phyloP scores from a whole-genome alignment of 2,329 filamentous ascomycete species.

The Calonectria multiphialidica region DNA sequence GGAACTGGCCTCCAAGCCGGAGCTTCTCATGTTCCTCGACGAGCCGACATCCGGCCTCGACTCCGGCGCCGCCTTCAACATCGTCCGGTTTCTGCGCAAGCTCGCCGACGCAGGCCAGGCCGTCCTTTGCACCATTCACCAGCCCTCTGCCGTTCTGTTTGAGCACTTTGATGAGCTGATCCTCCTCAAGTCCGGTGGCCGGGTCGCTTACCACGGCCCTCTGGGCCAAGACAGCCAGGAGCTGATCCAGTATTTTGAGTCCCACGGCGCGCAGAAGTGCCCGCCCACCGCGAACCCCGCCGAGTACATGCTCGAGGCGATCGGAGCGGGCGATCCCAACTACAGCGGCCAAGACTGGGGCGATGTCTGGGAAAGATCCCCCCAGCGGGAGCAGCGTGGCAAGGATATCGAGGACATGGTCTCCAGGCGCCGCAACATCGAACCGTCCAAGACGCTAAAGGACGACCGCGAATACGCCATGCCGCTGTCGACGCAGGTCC shows the following conservation, averaged over 20 bases:
- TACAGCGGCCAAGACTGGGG: constrained; percentile 73
- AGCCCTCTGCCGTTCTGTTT: constrained; percentile 68
- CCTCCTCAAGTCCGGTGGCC: constrained; percentile 65
- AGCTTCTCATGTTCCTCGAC: constrained; percentile 74
- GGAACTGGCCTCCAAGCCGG: constrained; percentile 68
- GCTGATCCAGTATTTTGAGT: constrained; percentile 65
- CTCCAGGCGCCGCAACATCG: constrained; percentile 54
- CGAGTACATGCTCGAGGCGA: constrained; percentile 67
- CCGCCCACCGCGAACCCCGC: constrained; percentile 63
- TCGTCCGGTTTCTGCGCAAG: constrained; percentile 71
- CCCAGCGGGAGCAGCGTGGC: constrained; percentile 58
- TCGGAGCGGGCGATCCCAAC: constrained; percentile 73
- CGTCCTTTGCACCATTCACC: constrained; percentile 71
- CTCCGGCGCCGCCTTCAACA: constrained; percentile 70
- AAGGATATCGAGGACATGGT: constrained; percentile 67
- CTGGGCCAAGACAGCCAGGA: constrained; percentile 62
- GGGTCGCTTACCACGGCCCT: constrained; percentile 66
- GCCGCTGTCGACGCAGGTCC: constrained; percentile 65
- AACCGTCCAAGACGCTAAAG: constrained; percentile 52
- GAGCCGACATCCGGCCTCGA: constrained; percentile 72
- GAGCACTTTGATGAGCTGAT: constrained; percentile 69
- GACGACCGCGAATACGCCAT: constrained; percentile 74
- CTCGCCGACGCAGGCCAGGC: constrained; percentile 71
- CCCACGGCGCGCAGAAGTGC: constrained; percentile 61
- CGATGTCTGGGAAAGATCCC: constrained; percentile 68